Evolutionary conservation across 495 filamentous ascomycete species (phyloP), one percentile per base, ranked within the genome.

Genomic region (Aspergillus saccharolyticus): DNA sequence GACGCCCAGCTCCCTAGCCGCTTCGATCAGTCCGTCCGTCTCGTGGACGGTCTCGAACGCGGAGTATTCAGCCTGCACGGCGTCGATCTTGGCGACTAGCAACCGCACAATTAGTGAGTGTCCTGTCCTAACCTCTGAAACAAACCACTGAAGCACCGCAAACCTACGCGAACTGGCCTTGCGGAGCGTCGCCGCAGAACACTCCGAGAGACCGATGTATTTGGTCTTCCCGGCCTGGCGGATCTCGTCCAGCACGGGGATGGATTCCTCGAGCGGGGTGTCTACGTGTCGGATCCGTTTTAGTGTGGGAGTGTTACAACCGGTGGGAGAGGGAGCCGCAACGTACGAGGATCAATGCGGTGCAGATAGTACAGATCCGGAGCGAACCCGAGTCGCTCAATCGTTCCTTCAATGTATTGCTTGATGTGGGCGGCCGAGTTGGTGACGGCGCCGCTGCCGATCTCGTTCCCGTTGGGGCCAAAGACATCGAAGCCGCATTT

Each of bases 351-450:
- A 51, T 75, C 73, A 42, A 75, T 73, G 3, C 72, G 69, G 39
- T 77, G 73, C 8, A 74, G 59, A 51, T 74, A 75, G 55, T 74
- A 76, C 4, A 78, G 58, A 47, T 78, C 73, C 18, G 79, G 79
- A 17, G 77, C 45, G 22, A 79, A 81, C 1, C 78, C 78, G 0
- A 81, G 67, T 65, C 78, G 60, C 21, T 80, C 74, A 22, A 78
- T 80, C 1, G 76, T 79, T 25, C 77, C 78, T 7, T 81, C 77
- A 21, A 81, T 78, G 53, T 80, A 81, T 50, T 68, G 61, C 57
- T 78, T 75, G 64, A 81, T 81, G 56, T 81, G 78, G 2, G 69
- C 22, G 15, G 78, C 63, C 10, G 78, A 80, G 60, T 80, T 81
- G 52, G 75, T 79, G 52, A 80, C 64, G 7, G n/a, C n/a, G n/a